Conservation (phyloP, 1,284 basidiomycete species). For the Trichosporon sp. region DNA sequence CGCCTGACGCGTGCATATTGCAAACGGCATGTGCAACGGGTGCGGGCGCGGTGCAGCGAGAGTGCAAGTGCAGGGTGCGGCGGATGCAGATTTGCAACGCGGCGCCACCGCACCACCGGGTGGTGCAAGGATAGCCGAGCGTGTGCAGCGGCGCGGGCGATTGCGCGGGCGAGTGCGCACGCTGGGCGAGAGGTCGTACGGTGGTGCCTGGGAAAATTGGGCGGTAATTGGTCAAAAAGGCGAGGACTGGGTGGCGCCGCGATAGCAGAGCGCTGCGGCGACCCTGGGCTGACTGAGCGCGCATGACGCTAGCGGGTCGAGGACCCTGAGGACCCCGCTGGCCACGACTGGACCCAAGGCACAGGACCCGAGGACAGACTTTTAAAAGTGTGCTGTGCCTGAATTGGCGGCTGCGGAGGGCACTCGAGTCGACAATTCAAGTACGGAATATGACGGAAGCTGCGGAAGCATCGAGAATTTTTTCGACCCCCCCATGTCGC, state of each 20-base stretch:
- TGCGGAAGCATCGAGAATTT: constrained; percentile 4
- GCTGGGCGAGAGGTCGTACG: not conserved
- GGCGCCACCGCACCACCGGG: not conserved
- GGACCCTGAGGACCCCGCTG: not conserved
- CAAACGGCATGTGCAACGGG: not conserved
- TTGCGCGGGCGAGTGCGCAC: too few species aligned
- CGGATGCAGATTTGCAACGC: not conserved
- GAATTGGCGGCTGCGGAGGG: not conserved
- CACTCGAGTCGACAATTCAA: not conserved
- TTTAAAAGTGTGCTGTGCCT: not conserved
- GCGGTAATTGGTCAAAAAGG: not conserved
- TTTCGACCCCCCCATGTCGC: not conserved
- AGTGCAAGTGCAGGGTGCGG: not conserved
- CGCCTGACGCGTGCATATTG: not conserved
- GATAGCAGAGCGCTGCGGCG: too few species aligned
- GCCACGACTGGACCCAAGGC: not conserved
- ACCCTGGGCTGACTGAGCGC: too few species aligned
- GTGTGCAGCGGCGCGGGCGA: not conserved
- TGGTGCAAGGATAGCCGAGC: not conserved
- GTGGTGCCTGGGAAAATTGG: not conserved
- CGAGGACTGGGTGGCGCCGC: not conserved
- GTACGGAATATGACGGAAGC: not conserved
- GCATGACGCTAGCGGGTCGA: not conserved
- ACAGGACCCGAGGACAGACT: not conserved
- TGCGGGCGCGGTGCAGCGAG: not conserved